Evolutionary conservation across 2,329 filamentous ascomycete species (phyloP).

Genomic region (Verticillium nonalfalfae): DNA sequence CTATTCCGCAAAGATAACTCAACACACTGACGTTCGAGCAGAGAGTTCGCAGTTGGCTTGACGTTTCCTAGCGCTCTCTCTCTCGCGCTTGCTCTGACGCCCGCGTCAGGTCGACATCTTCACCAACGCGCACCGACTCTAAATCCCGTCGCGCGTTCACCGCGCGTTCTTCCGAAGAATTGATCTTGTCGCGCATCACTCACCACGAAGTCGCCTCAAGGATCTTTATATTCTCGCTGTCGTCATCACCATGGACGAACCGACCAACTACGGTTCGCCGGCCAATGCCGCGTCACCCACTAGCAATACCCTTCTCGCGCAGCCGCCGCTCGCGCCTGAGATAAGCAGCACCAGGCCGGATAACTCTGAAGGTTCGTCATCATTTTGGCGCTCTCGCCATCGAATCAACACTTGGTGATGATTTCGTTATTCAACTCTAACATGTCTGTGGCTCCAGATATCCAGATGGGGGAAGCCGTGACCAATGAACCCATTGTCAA

Average conservation of each 20-base stretch:
- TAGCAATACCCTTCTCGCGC: constrained; percentile 49
- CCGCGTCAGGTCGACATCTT: no score
- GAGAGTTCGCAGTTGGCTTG: background rate
- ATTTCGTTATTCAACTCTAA: background rate
- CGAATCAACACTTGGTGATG: background rate
- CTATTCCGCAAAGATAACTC: no score
- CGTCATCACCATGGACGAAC: constrained; percentile 48
- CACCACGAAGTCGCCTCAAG: background rate
- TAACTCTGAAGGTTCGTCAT: constrained; percentile 36
- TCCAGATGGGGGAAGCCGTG: constrained; percentile 54
- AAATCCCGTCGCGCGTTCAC: background rate
- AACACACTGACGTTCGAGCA: no score
- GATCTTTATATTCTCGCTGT: constrained; percentile 3
- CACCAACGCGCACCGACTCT: background rate
- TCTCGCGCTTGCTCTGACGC: background rate
- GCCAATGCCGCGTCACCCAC: constrained; percentile 49
- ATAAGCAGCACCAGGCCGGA: constrained; percentile 25
- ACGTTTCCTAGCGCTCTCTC: background rate
- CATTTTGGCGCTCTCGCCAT: background rate
- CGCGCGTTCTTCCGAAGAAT: background rate
- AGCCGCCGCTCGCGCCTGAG: constrained; percentile 44
- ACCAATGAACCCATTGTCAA: constrained; percentile 45
- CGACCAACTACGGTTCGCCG: constrained; percentile 51
- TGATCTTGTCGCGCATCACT: background rate
- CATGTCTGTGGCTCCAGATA: constrained; percentile 31